Conservation (phyloP, 179 eudicot species). For the Pouteria campechiana region DNA sequence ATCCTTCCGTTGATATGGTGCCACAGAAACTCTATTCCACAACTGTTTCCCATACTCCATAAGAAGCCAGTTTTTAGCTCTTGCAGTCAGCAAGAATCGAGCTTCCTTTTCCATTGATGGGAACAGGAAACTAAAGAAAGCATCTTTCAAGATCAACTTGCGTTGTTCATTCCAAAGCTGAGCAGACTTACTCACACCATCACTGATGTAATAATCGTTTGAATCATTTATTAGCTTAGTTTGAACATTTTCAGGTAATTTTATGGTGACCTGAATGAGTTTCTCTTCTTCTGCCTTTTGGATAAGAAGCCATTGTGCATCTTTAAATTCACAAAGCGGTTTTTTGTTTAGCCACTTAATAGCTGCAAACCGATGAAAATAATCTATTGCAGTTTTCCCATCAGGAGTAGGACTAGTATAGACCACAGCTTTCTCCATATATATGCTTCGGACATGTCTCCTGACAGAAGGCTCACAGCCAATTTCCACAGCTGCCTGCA, state of each 20-base stretch:
- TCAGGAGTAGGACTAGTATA: constrained; percentile 81
- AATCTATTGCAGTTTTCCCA: constrained; percentile 64
- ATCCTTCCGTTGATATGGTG: constrained; percentile 88
- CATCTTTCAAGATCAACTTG: constrained; percentile 73
- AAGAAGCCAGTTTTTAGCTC: constrained; percentile 75
- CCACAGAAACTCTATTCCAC: constrained; percentile 80
- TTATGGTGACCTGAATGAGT: constrained; percentile 77
- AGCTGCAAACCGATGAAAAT: constrained; percentile 75
- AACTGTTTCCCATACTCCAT: constrained; percentile 68
- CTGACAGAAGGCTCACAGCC: constrained; percentile 90
- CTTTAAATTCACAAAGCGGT: constrained; percentile 71
- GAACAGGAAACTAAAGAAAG: constrained; percentile 45
- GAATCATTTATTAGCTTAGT: constrained; percentile 59
- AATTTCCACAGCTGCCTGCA: constrained; percentile 92
- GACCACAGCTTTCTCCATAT: constrained; percentile 78
- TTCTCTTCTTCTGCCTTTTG: constrained; percentile 98
- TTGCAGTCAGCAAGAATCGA: constrained; percentile 55
- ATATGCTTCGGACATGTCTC: constrained; percentile 86
- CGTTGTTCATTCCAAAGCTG: constrained; percentile 98
- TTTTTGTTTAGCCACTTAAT: constrained; percentile 86
- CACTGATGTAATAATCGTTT: constrained; percentile 77
- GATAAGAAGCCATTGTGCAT: constrained; percentile 97
- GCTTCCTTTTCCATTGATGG: constrained; percentile 98
- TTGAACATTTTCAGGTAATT: constrained; percentile 51
- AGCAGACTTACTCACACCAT: constrained; percentile 89